Percentiles rank a stretch among this genome's conserved stretches.
Evolutionary conservation across 306 rosid genomes (phyloP).

Genomic region (Lathyrus aphaca): DNA sequence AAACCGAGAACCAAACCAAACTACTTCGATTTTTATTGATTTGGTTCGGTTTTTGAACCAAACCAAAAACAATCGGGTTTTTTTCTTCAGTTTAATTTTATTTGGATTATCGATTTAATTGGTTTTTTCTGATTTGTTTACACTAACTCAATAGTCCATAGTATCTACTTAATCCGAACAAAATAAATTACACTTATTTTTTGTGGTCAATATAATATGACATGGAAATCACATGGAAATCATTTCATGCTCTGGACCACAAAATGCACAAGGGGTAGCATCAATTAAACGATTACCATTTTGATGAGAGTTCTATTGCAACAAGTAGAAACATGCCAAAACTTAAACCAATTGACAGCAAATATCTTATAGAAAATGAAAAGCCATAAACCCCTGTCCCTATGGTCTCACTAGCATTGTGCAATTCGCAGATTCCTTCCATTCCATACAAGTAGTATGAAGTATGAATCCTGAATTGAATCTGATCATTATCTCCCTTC

Average conservation of each 20-base stretch:
- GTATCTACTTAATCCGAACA: no score
- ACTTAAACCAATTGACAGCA: not conserved
- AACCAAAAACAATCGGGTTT: no score
- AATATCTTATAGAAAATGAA: not conserved
- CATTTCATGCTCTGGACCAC: not conserved
- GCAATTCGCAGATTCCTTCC: not conserved
- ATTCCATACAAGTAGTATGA: conserved; percentile 11
- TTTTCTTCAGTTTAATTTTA: no score
- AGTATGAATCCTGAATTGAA: not conserved
- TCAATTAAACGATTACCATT: not conserved
- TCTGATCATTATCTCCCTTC: not conserved
- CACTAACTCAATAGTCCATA: no score
- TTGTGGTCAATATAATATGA: no score
- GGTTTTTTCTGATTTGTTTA: no score
- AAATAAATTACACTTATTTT: no score
- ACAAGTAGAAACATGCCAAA: not conserved
- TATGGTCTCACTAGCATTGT: not conserved
- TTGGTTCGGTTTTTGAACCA: no score
- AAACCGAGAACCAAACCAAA: no score
- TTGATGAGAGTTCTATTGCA: not conserved
- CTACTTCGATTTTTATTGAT: no score
- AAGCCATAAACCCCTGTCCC: not conserved
- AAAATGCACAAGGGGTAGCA: not conserved
- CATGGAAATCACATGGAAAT: no score
- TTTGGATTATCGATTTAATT: no score